These are phyloP conservation scores for Russula lepida DNA, from an alignment of 768 basidiomycete species.

Conservation along the genomic window DNA sequence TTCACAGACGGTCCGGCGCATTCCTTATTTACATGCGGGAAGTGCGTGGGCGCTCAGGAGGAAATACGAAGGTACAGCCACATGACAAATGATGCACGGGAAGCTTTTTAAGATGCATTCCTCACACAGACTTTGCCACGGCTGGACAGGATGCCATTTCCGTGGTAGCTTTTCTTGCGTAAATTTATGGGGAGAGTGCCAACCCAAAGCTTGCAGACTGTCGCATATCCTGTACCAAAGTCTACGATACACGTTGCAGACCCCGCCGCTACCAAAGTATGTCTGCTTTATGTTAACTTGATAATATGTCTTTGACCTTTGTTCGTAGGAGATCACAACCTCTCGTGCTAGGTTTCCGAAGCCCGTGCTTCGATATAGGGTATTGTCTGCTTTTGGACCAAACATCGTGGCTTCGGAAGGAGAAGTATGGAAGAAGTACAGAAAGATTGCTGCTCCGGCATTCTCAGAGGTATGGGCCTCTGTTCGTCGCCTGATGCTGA, in stretches of 20 bases:
- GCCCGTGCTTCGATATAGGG: conserved; percentile 32
- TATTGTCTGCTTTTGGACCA: conserved; percentile 43
- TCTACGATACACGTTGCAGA: conserved; percentile 6
- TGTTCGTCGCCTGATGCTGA: neutral
- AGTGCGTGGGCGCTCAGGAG: neutral
- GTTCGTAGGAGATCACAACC: conserved; percentile 41
- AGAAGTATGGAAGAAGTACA: conserved; percentile 56
- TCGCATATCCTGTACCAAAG: neutral
- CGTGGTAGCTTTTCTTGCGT: neutral
- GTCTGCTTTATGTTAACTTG: neutral
- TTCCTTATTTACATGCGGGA: neutral
- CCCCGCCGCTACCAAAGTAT: conserved; percentile 12
- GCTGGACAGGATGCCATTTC: conserved; percentile 8
- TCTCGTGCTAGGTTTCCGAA: conserved; percentile 50
- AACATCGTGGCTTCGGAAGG: conserved; percentile 60
- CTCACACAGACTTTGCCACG: neutral
- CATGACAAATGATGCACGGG: no score
- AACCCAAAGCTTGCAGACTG: neutral
- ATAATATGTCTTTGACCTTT: neutral
- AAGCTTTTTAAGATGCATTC: neutral
- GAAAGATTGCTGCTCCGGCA: conserved; percentile 53
- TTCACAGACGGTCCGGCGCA: no score
- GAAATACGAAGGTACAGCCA: neutral
- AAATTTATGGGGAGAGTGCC: neutral
- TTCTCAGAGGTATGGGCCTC: conserved; percentile 45